A percentile compares a stretch with the other conserved stretches of the same genome.
phyloP scores from a whole-genome alignment of 2,329 filamentous ascomycete genomes.

The Monosporascus sp. region DNA sequence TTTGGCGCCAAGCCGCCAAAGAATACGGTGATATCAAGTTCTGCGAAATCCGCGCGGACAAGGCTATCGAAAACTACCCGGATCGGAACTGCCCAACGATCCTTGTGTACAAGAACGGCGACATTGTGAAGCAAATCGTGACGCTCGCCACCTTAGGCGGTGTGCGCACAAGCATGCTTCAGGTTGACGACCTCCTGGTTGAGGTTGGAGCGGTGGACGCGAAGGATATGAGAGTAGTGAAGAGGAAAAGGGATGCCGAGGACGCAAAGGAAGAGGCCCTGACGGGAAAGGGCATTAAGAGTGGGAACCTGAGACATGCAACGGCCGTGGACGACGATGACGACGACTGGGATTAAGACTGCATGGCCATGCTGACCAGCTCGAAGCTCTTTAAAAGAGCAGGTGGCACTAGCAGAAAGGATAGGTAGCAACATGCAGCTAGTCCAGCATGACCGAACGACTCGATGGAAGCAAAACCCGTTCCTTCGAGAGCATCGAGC shows the following conservation, averaged over 20 bases:
- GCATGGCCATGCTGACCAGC: neutral
- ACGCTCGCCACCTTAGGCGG: slow-evolving; percentile 78
- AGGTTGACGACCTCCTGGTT: slow-evolving; percentile 76
- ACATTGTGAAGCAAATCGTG: slow-evolving; percentile 89
- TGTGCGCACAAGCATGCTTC: slow-evolving; percentile 60
- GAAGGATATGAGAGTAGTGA: slow-evolving; percentile 71
- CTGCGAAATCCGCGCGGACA: slow-evolving; percentile 84
- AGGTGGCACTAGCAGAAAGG: neutral
- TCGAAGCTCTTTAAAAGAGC: neutral
- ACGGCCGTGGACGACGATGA: slow-evolving; percentile 40
- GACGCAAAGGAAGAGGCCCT: slow-evolving; percentile 55
- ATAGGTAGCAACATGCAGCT: neutral
- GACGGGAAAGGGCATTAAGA: slow-evolving; percentile 45
- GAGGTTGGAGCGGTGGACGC: slow-evolving; percentile 74
- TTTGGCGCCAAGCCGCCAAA: slow-evolving; percentile 77
- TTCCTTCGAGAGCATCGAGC: no score
- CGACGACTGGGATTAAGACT: slow-evolving; percentile 55
- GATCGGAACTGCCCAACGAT: slow-evolving; percentile 94
- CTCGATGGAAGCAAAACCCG: no score
- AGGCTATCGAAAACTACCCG: slow-evolving; percentile 96
- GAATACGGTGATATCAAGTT: slow-evolving; percentile 97
- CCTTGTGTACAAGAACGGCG: slow-evolving; percentile 83
- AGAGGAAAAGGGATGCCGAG: slow-evolving; percentile 53
- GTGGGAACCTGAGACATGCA: slow-evolving; percentile 41
- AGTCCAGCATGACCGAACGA: neutral